phyloP scores from a whole-genome alignment of 2,329 filamentous ascomycete genomes.

The Parasarocladium wereldwijsianum region DNA sequence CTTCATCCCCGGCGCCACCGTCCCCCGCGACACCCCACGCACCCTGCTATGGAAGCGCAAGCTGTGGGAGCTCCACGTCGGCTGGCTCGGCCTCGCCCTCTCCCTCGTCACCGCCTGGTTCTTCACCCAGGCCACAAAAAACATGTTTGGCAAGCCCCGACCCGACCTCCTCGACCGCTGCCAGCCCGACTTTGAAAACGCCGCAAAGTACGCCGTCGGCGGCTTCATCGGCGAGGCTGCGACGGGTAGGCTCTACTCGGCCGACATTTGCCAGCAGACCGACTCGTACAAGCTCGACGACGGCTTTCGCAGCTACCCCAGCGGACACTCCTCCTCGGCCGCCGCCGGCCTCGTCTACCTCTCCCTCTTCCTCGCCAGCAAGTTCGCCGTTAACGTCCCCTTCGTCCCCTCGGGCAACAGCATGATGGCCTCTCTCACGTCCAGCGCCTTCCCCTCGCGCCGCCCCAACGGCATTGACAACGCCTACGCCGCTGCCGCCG shows the following conservation, averaged over 20 bases:
- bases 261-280: conserved; percentile 57
- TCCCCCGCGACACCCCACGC: conserved; percentile 45
- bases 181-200: conserved; percentile 53
- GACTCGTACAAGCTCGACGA: conserved; percentile 52
- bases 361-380: conserved; percentile 73
- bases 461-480: conserved; percentile 4
- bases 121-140: conserved; percentile 78
- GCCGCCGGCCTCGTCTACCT: conserved; percentile 75
- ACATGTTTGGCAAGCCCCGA: conserved; percentile 52
- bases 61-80: conserved; percentile 80
- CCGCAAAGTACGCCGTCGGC: conserved; percentile 47
- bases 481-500: conserved; percentile 23
- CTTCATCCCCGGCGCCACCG: conserved; percentile 59
- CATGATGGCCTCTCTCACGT: conserved; percentile 26
- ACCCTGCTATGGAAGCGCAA: conserved; percentile 63
- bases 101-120: conserved; percentile 60
- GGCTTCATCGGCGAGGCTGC: conserved; percentile 37
- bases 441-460: conserved; percentile 65
- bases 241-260: conserved; percentile 57
- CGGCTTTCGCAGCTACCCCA: conserved; percentile 66
- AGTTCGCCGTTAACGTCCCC: conserved; percentile 61
- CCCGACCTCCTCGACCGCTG: conserved; percentile 77
- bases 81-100: conserved; percentile 68
- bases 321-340: conserved; percentile 45
- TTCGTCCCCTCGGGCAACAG: conserved; percentile 38